Base-by-base conservation (phyloP, 2,329 filamentous ascomycete species). In the Plenodomus lindquistii region DNA sequence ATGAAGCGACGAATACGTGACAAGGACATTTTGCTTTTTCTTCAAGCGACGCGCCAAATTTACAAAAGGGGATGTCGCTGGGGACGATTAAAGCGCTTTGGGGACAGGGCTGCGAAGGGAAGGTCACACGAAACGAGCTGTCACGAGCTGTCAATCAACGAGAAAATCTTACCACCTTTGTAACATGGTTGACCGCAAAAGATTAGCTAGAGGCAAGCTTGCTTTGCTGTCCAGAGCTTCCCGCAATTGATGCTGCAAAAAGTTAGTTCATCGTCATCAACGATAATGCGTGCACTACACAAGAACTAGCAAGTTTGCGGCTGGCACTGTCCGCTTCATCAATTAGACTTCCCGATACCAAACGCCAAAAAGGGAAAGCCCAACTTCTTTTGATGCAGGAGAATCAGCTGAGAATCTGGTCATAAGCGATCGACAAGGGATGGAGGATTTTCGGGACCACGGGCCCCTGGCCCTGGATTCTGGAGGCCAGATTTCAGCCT, bases 341-440 rank as follows among this genome's bases (percentile, higher is more conserved):
- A 50, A 50, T 50, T 41, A 46, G 27, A 50, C 34, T 45, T 50
- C 37, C 47, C 42, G 47, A 50, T 24, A 50, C 42, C 17, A 37
- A 20, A 15, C 22, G 40, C 47, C 40, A 3, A 22, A 50, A 42
- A 16, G 22, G 47, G 42, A 36, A 50, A 42, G 18, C 42, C 29
- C 37, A 27, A 27, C 41, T 39, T 29, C 8, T 37, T 31, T 31
- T 31, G 11, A 31, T 31, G 27, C 27, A 31, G 15, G 27, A 31
- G 15, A 31, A 31, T 37, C 21, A 43, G 34, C 41, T 43, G 41
- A 37, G 24, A 35, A 9, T 35, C n/a, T 35, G 37, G 20, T 36
- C 29, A 31, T 15, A 13, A 31, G 27, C 27, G 11, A 41, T 41
- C 39, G 24, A 31, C 39, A 31, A 29, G 22, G 13, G n/a, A 40